Evolutionary conservation across 116 monocot species (phyloP).

Genomic region (Iris pallida): DNA sequence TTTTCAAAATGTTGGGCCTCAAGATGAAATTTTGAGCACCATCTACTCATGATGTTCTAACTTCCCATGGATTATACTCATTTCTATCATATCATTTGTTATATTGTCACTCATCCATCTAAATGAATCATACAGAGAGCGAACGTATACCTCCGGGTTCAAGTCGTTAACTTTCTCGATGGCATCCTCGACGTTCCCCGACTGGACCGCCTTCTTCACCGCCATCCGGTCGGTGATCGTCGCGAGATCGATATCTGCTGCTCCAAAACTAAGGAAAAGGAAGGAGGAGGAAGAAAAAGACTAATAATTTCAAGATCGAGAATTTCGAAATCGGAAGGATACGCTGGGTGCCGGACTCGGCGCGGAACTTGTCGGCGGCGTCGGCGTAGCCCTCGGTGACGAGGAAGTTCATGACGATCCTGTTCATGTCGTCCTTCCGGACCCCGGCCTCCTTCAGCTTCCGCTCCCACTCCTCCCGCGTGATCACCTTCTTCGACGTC

Average conservation of each 20-base stretch:
- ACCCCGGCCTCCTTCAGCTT: conserved; percentile 21
- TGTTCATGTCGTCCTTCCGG: conserved; percentile 22
- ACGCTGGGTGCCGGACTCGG: conserved; percentile 24
- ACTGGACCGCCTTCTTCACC: conserved; percentile 77
- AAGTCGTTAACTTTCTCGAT: conserved; percentile 83
- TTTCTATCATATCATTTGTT: not conserved
- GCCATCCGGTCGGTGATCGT: conserved; percentile 82
- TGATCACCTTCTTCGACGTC: conserved; percentile 30
- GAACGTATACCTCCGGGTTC: conserved; percentile 47
- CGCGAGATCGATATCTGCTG: conserved; percentile 68
- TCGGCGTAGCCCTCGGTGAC: conserved; percentile 22
- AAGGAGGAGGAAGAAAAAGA: no score
- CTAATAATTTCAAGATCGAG: not conserved
- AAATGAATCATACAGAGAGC: not conserved
- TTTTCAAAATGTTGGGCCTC: no score
- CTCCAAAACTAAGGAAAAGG: conserved; percentile 24
- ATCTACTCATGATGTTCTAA: not conserved
- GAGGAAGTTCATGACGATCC: conserved; percentile 25
- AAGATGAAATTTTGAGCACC: no score
- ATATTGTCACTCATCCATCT: not conserved
- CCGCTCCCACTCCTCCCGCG: conserved; percentile 24
- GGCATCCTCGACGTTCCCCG: conserved; percentile 69
- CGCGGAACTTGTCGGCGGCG: conserved; percentile 22
- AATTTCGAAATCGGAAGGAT: not conserved
- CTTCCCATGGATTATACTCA: not conserved